Conservation (phyloP, 192 early-diverging fungal species). For the Entomortierella chlamydospora region DNA sequence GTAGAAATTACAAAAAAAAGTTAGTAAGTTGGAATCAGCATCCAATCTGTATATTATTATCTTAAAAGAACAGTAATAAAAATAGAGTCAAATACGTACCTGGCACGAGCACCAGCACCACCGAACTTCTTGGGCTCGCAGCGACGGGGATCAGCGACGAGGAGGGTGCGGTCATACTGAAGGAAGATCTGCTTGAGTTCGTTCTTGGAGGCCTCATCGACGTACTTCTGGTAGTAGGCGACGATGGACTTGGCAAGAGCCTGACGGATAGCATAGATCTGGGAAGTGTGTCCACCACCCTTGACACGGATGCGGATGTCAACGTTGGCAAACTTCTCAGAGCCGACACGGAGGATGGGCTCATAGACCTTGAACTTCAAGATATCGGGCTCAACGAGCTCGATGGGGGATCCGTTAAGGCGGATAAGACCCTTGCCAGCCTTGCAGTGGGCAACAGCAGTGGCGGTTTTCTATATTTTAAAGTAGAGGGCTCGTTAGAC, state of each 20-base stretch:
- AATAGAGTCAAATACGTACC: conserved; percentile 57
- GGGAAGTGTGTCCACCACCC: conserved; percentile 97
- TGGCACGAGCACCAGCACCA: conserved; percentile 98
- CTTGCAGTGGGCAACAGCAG: conserved; percentile 99
- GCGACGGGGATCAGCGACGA: conserved; percentile 98
- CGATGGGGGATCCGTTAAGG: conserved; percentile 96
- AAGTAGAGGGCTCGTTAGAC: not conserved
- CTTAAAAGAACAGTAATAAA: not conserved
- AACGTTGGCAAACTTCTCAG: conserved; percentile 95
- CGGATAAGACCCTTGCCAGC: conserved; percentile 96
- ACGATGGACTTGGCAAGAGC: conserved; percentile 99
- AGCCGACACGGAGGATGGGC: conserved; percentile 94
- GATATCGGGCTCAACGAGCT: conserved; percentile 97
- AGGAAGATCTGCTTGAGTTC: conserved; percentile 93
- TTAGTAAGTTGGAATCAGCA: not conserved
- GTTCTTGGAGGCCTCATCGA: conserved; percentile 99
- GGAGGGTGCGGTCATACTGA: conserved; percentile 95
- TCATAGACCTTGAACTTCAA: conserved; percentile 99
- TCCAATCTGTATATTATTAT: not conserved
- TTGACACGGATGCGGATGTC: conserved; percentile 97
- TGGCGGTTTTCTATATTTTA: conserved; percentile 92
- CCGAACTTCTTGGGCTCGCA: conserved; percentile 99
- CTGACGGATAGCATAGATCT: conserved; percentile 99
- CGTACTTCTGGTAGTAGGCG: conserved; percentile 99
- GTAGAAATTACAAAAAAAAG: not conserved